Base-by-base conservation (phyloP, 2,329 filamentous ascomycete genomes). In the Drechslerella stenobrocha region DNA sequence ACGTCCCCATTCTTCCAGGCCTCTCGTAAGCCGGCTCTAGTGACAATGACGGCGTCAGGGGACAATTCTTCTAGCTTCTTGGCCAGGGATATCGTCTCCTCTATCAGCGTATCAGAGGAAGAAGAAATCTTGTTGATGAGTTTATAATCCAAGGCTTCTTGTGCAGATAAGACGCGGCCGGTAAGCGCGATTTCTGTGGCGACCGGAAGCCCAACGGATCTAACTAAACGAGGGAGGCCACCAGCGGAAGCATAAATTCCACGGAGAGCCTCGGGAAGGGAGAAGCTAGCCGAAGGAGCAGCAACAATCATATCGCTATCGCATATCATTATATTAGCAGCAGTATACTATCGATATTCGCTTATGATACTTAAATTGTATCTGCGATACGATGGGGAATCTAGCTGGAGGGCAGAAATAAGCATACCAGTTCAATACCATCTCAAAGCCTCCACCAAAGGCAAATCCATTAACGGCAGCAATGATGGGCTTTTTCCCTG, bases 11-110 rank as follows among this genome's bases (percentile, higher is more conserved):
- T 82, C 72, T 89, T 87, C 87, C 87, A 90, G 0, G 86, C 87
- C 70, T 87, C 76, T 75, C 87, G 83, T 51, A 93, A 73, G 0
- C 87, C 88, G 74, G 86, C 85, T 20, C 87, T 80, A 65, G 80
- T 86, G n/a, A 89, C 86, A 72, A 91, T 83, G 28, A 92, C 82
- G 22, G 86, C 81, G 76, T 93, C 89, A 1, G 88, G 89, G 71
- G 85, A 89, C 75, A 87, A 86, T 64, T 74, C 80, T 15, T 83
- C 83, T 72, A 91, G 81, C 74, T 80, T 77, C 37, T 74, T 76
- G 11, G 88, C 88, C 75, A 87, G 79, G 65, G 77, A 76, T 34
- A 91, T 71, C 26, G 87, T 86, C 72, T 80, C 81, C 7, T 77
- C 77, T 2, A 87, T 78, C 15, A 85, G 81, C 20, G 77, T 73